Evolutionary conservation across 2,329 filamentous ascomycete species (phyloP).

Genomic region (Fusarium neocosmosporiellum): DNA sequence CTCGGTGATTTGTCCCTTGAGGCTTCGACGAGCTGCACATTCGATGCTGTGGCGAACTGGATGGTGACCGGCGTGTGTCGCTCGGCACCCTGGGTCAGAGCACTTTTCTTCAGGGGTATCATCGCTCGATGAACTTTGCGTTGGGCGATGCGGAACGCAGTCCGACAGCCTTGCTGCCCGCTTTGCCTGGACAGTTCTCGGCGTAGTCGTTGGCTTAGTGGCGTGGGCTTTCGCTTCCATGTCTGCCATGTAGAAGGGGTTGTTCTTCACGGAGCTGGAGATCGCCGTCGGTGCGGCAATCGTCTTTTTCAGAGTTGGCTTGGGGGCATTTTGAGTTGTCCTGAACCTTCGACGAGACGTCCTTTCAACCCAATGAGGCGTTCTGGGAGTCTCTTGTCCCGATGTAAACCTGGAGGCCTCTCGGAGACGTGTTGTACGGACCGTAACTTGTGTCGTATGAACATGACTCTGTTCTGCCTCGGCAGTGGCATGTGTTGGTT

Average conservation of each 20-base stretch:
- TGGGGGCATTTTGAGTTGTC: slow-evolving; percentile 3
- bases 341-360: slow-evolving; percentile 12
- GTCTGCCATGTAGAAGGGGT: slow-evolving; percentile 50
- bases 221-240: slow-evolving; percentile 31
- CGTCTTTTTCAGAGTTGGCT: slow-evolving; percentile 17
- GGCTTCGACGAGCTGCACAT: slow-evolving; percentile 38
- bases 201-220: slow-evolving; percentile 37
- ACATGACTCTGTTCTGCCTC: slow-evolving; percentile 1
- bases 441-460: slow-evolving; percentile 2
- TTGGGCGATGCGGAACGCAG: slow-evolving; percentile 43
- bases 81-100: slow-evolving; percentile 44
- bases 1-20: background rate
- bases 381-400: slow-evolving; percentile 19
- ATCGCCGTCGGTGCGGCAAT: slow-evolving; percentile 18
- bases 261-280: slow-evolving; percentile 41
- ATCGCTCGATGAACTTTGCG: slow-evolving; percentile 16
- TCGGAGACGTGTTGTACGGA: slow-evolving; percentile 5
- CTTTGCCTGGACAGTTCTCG: slow-evolving; percentile 29
- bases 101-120: slow-evolving; percentile 36
- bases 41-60: slow-evolving; percentile 49
- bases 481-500: background rate
- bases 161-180: slow-evolving; percentile 43
- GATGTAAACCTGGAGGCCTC: slow-evolving; percentile 23
- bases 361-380: slow-evolving; percentile 7
- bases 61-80: slow-evolving; percentile 41